Percentiles rank a stretch among this genome's conserved stretches.
Conservation (phyloP, 257 asterid genomes). For the Gardenia jasminoides region DNA sequence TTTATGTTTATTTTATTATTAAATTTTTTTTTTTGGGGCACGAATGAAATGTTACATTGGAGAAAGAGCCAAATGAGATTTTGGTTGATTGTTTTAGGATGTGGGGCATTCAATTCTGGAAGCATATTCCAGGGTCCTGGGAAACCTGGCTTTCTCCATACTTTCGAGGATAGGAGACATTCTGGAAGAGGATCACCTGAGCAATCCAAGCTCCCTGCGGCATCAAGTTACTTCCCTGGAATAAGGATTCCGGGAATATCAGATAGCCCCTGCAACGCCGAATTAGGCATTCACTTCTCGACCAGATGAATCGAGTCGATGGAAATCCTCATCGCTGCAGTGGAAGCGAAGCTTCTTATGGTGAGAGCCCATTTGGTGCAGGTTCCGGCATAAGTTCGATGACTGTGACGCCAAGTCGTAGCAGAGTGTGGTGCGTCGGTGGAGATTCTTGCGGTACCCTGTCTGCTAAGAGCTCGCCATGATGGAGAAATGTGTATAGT, state of each 20-base stretch:
- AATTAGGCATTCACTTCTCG: constrained; percentile 76
- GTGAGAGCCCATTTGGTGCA: constrained; percentile 28
- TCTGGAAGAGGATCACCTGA: constrained; percentile 72
- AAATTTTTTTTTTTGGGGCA: too few relatives aligned
- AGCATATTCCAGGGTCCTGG: constrained; percentile 84
- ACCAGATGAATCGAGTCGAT: constrained; percentile 56
- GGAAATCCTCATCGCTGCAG: constrained; percentile 26
- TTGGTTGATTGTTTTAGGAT: constrained; percentile 42
- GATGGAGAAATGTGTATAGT: constrained; percentile 14
- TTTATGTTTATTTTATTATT: too few relatives aligned
- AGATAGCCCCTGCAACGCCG: constrained; percentile 65
- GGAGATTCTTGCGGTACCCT: constrained; percentile 50
- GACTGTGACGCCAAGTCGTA: constrained; percentile 47
- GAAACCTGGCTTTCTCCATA: constrained; percentile 73
- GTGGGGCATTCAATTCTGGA: constrained; percentile 82
- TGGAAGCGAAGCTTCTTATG: constrained; percentile 30
- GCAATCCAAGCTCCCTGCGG: constrained; percentile 83
- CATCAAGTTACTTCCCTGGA: constrained; percentile 59
- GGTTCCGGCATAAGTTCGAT: constrained; percentile 40
- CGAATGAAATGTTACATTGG: not conserved
- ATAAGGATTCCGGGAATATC: constrained; percentile 59
- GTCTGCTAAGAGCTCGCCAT: constrained; percentile 53
- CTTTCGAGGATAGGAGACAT: constrained; percentile 74
- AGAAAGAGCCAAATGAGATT: not conserved
- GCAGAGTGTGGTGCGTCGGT: constrained; percentile 65